Evolutionary conservation across 106 monocot species (phyloP), one percentile per base, ranked within the genome.

Genomic region (Apostasia ramifera): DNA sequence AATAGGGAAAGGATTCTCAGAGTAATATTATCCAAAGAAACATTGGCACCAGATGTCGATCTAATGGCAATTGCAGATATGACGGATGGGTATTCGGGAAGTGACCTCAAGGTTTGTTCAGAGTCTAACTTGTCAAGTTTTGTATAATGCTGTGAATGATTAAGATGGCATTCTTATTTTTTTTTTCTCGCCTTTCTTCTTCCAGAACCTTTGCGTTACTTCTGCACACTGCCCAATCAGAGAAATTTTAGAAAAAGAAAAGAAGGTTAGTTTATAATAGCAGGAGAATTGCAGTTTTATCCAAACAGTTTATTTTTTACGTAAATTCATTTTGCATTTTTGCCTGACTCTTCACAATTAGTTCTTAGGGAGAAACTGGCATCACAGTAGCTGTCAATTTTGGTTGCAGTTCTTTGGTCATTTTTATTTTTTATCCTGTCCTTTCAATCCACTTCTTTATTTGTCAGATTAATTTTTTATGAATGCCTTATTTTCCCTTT

Each of bases 31-130:
- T 79, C 92, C 9, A 98, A 93, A 73, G 97, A 98, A 76, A 87
- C 87, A 6, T 76, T 98, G 59, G 81, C 82, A 1, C 71, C 75
- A 3, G 72, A 79, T 83, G 78, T 89, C 55, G 90, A 93, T 60
- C 73, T 90, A 67, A 92, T 85, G 57, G 87, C 81, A 53, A 65
- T 93, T 69, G 92, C 97, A 57, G 87, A 73, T 61, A 85, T 98
- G 92, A 93, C 92, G 3, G 97, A 98, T 74, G 97, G 92, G 48
- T 98, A 92, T 79, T 98, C 97, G 53, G 97, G 97, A 79, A 98
- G 97, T 65, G 97, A 98, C 53, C 71, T 98, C 56, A 98, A 98
- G 97, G 97, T 98, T 37, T 71, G 47, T 62, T 56, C 49, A 47
- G 5, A 59, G 44, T 9, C 53, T 38, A 44, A n/a, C 55, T 72